Conservation (phyloP, 2,329 filamentous ascomycete genomes). For the Cladosporium sp. region DNA sequence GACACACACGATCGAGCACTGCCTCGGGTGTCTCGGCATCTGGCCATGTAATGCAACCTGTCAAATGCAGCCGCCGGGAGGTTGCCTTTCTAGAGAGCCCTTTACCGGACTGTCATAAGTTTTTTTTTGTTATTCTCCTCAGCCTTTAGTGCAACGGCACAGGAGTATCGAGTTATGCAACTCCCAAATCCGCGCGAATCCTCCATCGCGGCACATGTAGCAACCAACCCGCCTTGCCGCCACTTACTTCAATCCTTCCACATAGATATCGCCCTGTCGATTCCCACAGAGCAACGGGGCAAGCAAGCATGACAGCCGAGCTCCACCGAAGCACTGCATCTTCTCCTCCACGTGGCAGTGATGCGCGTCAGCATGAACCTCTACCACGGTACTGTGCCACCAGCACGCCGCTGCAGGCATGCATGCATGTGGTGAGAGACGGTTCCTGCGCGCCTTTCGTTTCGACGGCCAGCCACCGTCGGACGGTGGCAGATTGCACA, state of each 20-base stretch:
- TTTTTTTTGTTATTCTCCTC: background rate
- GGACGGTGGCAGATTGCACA: background rate
- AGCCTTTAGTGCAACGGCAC: background rate
- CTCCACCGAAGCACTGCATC: constrained; percentile 1
- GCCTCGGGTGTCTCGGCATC: constrained; percentile 6
- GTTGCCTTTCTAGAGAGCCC: background rate
- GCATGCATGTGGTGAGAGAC: background rate
- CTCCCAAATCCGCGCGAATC: background rate
- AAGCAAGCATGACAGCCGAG: constrained; percentile 13
- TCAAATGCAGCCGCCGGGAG: background rate
- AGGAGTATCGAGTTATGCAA: background rate
- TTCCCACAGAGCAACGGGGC: background rate
- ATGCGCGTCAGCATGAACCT: constrained; percentile 13
- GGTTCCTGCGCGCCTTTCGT: background rate
- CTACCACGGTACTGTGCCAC: constrained; percentile 10
- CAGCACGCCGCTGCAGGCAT: background rate
- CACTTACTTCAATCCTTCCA: background rate
- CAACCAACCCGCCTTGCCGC: background rate
- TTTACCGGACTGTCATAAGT: background rate
- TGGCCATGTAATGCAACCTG: constrained; percentile 8
- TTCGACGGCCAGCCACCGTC: background rate
- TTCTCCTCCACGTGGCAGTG: constrained; percentile 18
- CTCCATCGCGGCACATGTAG: background rate
- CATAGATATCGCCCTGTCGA: background rate
- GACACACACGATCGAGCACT: background rate